Evolutionary conservation across 306 rosid species (phyloP).

Genomic region (Fagus crenata): DNA sequence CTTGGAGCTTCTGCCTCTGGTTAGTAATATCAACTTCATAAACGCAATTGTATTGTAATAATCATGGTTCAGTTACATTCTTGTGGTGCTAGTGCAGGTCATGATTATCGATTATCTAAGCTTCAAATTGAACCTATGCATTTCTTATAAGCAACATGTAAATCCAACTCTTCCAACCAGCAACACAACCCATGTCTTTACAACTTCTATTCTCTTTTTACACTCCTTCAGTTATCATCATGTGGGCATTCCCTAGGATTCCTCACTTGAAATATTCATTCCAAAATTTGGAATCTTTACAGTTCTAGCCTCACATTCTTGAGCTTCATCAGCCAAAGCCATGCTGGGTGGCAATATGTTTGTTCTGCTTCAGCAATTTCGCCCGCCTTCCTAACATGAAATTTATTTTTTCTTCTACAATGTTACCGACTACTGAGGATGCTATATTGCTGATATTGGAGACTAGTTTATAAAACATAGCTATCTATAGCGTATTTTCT

Average conservation of each 20-base stretch:
- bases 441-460: neutral
- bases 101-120: neutral
- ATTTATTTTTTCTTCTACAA: neutral
- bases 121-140: neutral
- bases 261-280: too few species aligned
- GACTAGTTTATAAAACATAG: neutral
- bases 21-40: neutral
- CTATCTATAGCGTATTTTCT: neutral
- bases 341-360: neutral
- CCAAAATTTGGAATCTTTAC: neutral
- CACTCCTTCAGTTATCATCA: too few species aligned
- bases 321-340: neutral
- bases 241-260: too few species aligned
- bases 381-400: too few species aligned
- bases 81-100: neutral
- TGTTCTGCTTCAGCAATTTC: too few species aligned
- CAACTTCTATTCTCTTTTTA: too few species aligned
- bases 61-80: neutral
- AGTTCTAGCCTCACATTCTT: neutral
- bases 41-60: neutral
- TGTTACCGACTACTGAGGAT: neutral
- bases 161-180: too few species aligned
- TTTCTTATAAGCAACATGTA: too few species aligned
- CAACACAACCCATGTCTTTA: too few species aligned
- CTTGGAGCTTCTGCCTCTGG: slow-evolving; percentile 28